Conservation (phyloP, 1,284 basidiomycete species). For the Filobasidium uniguttulatum region DNA sequence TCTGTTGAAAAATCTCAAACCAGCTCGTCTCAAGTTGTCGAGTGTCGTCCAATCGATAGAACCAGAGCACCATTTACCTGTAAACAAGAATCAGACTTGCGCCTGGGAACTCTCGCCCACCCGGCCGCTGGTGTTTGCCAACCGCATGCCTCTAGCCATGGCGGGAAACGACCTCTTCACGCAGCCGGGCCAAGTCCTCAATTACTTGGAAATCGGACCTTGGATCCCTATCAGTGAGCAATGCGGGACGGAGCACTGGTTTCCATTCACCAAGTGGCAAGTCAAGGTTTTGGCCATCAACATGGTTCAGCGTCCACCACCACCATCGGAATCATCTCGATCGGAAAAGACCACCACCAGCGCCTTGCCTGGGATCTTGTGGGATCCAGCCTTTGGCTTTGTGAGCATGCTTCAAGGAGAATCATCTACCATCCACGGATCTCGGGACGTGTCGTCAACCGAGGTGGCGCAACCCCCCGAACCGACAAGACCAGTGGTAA, state of each 20-base stretch:
- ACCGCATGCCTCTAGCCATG: constrained; percentile 4
- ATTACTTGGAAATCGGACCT: constrained; percentile 8
- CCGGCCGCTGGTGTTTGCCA: neutral
- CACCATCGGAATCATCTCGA: neutral
- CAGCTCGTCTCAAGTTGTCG: neutral
- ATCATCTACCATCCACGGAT: too few species aligned
- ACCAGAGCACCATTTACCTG: too few species aligned
- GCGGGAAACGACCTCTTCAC: constrained; percentile 2
- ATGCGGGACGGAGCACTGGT: constrained; percentile 1
- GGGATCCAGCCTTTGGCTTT: constrained; percentile 10
- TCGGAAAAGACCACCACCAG: neutral
- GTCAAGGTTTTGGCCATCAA: constrained; percentile 4
- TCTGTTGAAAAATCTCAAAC: neutral
- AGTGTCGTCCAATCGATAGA: too few species aligned
- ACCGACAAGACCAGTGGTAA: neutral
- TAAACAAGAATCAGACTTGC: too few species aligned
- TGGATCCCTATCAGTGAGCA: constrained; percentile 6
- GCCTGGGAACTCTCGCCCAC: too few species aligned
- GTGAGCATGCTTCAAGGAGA: constrained; percentile 9
- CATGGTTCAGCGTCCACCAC: neutral
- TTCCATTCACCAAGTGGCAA: constrained; percentile 8
- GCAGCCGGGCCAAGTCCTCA: neutral
- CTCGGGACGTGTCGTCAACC: too few species aligned
- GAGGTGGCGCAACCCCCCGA: neutral
- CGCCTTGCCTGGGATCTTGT: constrained; percentile 5